phyloP scores from a whole-genome alignment of 2,329 filamentous ascomycete genomes.

The Tolypocladium sp. region DNA sequence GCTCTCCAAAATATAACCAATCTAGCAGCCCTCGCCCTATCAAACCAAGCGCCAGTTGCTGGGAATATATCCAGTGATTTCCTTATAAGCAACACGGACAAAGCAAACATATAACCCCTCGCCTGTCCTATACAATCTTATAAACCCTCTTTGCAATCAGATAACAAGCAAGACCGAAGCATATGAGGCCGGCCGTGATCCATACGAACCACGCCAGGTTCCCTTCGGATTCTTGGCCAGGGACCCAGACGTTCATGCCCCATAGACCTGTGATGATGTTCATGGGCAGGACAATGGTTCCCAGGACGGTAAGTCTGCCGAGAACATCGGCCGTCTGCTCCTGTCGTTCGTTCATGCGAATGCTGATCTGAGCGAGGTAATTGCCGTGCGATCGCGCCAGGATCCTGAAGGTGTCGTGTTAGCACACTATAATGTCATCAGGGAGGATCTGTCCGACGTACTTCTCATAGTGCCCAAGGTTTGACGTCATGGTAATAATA shows the following conservation, averaged over 20 bases:
- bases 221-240: conserved; percentile 74
- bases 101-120: not conserved
- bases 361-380: conserved; percentile 98
- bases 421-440: conserved; percentile 4
- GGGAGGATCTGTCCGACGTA: conserved; percentile 32
- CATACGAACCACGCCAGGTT: conserved; percentile 68
- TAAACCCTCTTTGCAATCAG: conserved; percentile 77
- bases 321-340: conserved; percentile 93
- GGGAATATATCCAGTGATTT: not conserved
- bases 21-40: not conserved
- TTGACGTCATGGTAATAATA: conserved; percentile 97
- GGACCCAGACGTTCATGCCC: conserved; percentile 98
- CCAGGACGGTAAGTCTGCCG: conserved; percentile 87
- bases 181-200: conserved; percentile 63
- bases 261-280: conserved; percentile 98
- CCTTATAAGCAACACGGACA: not conserved
- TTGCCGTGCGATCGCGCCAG: conserved; percentile 87
- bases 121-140: conserved; percentile 53
- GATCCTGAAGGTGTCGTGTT: conserved; percentile 39
- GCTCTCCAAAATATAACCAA: not conserved
- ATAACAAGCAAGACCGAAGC: conserved; percentile 75
- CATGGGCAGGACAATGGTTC: conserved; percentile 96
- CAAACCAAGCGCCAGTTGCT: not conserved
- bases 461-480: conserved; percentile 94
- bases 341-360: conserved; percentile 95